Conservation (phyloP, 192 early-diverging fungal species). For the Lobulomyces angularis region DNA sequence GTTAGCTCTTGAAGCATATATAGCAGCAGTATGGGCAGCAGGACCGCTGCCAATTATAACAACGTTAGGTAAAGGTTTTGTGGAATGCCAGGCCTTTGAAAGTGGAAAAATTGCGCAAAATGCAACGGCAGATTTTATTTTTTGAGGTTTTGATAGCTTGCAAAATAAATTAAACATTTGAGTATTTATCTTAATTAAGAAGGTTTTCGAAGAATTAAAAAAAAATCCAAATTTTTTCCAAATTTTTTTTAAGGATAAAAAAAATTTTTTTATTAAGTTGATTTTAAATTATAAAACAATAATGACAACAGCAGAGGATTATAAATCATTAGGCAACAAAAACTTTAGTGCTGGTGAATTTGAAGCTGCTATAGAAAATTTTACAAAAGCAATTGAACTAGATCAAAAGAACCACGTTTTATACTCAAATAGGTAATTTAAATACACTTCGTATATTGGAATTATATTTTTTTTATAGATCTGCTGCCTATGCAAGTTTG, state of each 20-base stretch:
- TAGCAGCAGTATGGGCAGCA: slow-evolving; percentile 93
- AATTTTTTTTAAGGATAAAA: no score
- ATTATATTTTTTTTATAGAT: slow-evolving; percentile 31
- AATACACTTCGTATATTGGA: slow-evolving; percentile 7
- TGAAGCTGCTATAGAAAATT: slow-evolving; percentile 60
- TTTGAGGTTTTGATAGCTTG: no score
- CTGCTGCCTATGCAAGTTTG: slow-evolving; percentile 65
- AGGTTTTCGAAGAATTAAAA: no score
- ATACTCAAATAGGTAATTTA: slow-evolving; percentile 61
- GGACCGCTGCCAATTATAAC: slow-evolving; percentile 86
- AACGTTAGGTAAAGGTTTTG: no score
- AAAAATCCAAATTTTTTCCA: no score
- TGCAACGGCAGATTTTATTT: no score
- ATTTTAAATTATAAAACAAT: no score
- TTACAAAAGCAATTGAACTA: slow-evolving; percentile 73
- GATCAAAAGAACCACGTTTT: slow-evolving; percentile 83
- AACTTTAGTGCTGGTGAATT: slow-evolving; percentile 71
- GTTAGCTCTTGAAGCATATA: slow-evolving; percentile 91
- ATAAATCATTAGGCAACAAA: slow-evolving; percentile 71
- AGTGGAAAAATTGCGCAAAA: no score
- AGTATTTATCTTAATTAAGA: no score
- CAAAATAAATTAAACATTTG: no score
- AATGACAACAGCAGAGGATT: slow-evolving; percentile 58
- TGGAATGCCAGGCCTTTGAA: no score
- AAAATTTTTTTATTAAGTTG: no score